Percentiles rank a stretch among this genome's conserved stretches.
Evolutionary conservation across 306 rosid genomes (phyloP).

Genomic region (Inga laurina): DNA sequence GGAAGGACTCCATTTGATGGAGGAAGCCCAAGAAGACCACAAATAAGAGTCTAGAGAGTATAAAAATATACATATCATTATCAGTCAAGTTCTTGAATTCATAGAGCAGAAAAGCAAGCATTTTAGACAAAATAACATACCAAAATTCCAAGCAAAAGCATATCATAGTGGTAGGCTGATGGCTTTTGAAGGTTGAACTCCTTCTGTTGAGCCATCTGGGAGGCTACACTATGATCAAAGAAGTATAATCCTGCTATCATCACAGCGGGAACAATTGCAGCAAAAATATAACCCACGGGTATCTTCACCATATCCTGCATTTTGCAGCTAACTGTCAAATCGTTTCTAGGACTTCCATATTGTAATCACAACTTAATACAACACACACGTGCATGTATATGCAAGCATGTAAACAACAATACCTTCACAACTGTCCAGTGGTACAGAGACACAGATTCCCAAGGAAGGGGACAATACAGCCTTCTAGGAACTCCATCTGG

Average conservation of each 20-base stretch:
- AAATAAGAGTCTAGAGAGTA: constrained; percentile 62
- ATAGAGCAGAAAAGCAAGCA: constrained; percentile 17
- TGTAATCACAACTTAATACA: background rate
- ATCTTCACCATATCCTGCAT: constrained; percentile 86
- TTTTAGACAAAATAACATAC: constrained; percentile 42
- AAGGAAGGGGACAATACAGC: constrained; percentile 71
- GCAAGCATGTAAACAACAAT: constrained; percentile 9
- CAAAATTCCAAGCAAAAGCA: constrained; percentile 72
- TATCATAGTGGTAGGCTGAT: constrained; percentile 83
- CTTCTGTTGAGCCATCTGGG: constrained; percentile 88
- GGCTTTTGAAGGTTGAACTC: constrained; percentile 94
- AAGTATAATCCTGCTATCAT: constrained; percentile 93
- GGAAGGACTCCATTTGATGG: constrained; percentile 97
- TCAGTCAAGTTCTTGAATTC: background rate
- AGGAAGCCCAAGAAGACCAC: constrained; percentile 89
- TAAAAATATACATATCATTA: constrained; percentile 5
- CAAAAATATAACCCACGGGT: constrained; percentile 57
- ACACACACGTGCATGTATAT: background rate
- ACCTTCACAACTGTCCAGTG: constrained; percentile 89
- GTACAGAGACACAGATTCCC: constrained; percentile 69
- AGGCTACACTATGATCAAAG: constrained; percentile 93
- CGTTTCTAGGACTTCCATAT: background rate
- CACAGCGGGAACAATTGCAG: constrained; percentile 75
- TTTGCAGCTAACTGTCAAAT: constrained; percentile 27
- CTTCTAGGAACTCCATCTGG: constrained; percentile 81